Percentiles rank a stretch among this genome's conserved stretches.
Evolutionary conservation across 208 protist genomes (phyloP).

Genomic region (Crithidia sp.): DNA sequence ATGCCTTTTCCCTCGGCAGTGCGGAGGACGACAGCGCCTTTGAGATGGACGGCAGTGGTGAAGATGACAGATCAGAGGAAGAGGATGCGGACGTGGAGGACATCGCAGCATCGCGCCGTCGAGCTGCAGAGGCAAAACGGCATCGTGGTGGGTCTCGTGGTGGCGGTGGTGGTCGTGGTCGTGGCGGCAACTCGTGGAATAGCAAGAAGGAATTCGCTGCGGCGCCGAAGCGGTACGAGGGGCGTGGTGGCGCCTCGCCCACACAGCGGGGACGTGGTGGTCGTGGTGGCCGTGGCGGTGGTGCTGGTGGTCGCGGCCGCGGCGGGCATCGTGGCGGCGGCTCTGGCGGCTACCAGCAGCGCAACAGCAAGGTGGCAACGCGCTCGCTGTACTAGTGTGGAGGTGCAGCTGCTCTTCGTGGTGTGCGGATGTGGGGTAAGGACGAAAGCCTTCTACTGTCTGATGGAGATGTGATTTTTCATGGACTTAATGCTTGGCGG

Average conservation of each 20-base stretch:
- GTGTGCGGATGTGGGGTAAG: not conserved
- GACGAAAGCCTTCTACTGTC: too few species aligned
- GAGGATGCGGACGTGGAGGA: constrained; percentile 15
- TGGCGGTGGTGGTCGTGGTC: constrained; percentile 1
- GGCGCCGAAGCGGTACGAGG: not conserved
- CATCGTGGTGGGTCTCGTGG: not conserved
- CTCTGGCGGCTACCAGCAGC: constrained; percentile 15
- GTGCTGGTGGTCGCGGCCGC: not conserved
- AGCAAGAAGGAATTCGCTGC: not conserved
- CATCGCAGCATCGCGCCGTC: constrained; percentile 3
- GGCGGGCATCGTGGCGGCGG: not conserved
- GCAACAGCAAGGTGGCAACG: constrained; percentile 44
- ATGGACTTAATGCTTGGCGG: too few species aligned
- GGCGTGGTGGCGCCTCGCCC: not conserved
- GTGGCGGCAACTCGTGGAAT: constrained; percentile 7
- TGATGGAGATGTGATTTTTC: too few species aligned
- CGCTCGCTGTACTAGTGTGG: constrained; percentile 56
- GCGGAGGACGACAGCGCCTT: constrained; percentile 17
- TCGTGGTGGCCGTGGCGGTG: constrained; percentile 3
- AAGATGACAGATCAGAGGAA: not conserved
- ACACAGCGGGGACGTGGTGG: not conserved
- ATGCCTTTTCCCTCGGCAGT: constrained; percentile 19
- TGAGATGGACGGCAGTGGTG: constrained; percentile 13
- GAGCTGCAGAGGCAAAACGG: constrained; percentile 8
- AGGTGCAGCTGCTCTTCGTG: not conserved